Base-by-base conservation (phyloP, 2,329 filamentous ascomycete species). In the Cercospora zeina region DNA sequence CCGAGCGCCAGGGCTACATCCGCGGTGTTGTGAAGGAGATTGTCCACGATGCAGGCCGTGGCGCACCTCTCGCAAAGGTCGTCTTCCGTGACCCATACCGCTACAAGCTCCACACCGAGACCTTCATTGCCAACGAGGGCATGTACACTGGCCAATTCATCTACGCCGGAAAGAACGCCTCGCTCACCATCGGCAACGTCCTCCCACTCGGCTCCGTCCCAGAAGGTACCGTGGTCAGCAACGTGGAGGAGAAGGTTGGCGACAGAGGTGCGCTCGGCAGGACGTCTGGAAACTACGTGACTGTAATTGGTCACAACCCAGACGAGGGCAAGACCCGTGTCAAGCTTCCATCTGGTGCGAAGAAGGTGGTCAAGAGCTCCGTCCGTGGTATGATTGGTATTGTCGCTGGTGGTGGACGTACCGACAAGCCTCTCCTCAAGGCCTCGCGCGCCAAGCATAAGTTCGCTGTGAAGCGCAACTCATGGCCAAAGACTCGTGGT, bases 71-170 rank as follows among this genome's bases (percentile, higher is more conserved):
- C 78, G 95, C 95, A 80, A 91, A 91, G 83, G 93, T 99, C 77
- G 83, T 87, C 75, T 99, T 99, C 91, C 93, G 95, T 76, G 90
- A 96, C 83, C 92, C 95, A 76, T 99, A 99, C 89, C 87, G 88
- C 82, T 97, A 91, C 90, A 96, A 96, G 89, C 89, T 93, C 80
- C 84, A 92, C 80, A 93, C 89, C 81, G 93, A 99, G 89, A 99
- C 95, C 74, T 97, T 99, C 89, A 99, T 99, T 79, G 95, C 95
- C 83, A 99, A 97, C 85, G 95, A 97, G 87, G 95, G 95, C 85
- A 97, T 97, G 93, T 99, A 97, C 91, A 97, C 95, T 73, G 95
- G 95, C 80, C 95, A 99, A 83, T 99, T 99, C 87, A 92, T 99
- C 89, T 99, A 99, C 84, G 95, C 93, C 79, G 95, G 95, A 80